Conservation (phyloP, 1,284 basidiomycete genomes). For the Volvariella surrecta region DNA sequence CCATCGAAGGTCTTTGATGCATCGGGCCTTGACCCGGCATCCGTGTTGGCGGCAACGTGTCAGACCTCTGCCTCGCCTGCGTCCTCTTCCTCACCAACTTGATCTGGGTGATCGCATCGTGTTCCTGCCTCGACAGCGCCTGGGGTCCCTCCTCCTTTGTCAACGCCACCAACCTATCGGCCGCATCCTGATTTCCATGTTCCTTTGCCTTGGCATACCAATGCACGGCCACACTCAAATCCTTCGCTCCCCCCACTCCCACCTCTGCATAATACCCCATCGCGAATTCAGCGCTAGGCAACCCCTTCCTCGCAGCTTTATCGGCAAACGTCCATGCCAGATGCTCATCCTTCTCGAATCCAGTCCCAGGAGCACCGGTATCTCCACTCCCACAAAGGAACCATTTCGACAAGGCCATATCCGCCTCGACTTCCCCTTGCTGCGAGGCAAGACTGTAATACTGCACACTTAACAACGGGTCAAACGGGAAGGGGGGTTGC, state of each 20-base stretch:
- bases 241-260: constrained; percentile 61
- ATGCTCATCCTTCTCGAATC: constrained; percentile 84
- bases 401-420: constrained; percentile 95
- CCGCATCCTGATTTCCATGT: constrained; percentile 80
- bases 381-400: constrained; percentile 72
- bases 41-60: constrained; percentile 22
- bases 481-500: constrained; percentile 77
- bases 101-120: constrained; percentile 70
- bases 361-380: constrained; percentile 45
- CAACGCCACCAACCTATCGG: constrained; percentile 66
- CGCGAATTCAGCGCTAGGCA: constrained; percentile 87
- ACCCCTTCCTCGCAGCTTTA: constrained; percentile 76
- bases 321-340: constrained; percentile 88
- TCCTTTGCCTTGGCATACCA: constrained; percentile 74
- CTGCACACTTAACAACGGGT: constrained; percentile 85
- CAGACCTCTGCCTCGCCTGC: constrained; percentile 67
- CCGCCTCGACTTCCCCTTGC: constrained; percentile 84
- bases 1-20: neutral
- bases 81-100: constrained; percentile 82
- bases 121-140: constrained; percentile 68
- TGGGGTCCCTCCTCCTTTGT: constrained; percentile 42
- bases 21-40: constrained; percentile 5
- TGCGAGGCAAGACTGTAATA: constrained; percentile 86
- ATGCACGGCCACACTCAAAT: constrained; percentile 52
- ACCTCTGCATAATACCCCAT: constrained; percentile 92